Evolutionary conservation across 345 rosid species (phyloP), one percentile per base, ranked within the genome.

Genomic region (Physaria fendleri): DNA sequence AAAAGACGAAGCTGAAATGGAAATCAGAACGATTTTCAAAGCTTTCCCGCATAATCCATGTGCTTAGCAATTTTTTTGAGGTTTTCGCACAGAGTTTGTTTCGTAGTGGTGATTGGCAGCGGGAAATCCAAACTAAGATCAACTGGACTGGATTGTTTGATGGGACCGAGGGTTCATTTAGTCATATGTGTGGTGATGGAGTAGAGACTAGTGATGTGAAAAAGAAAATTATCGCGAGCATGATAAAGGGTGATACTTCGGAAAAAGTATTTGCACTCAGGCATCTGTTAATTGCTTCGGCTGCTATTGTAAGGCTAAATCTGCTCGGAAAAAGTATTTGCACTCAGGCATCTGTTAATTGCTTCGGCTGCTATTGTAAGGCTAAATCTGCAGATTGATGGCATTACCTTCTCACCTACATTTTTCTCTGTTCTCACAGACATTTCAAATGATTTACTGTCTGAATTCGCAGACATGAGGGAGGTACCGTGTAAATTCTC

Each of bases 291-390:
- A 65, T 87, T 71, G 80, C 84, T 58, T 80, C 77, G 58, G 80
- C 95, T 53, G 90, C 95, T 51, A 74, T 85, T 56, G 53, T 80
- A 66, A 82, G 78, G 78, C 80, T 93, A 39, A 85, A 82, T 69
- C 69, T 79, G 66, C 81, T n/a, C n/a, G n/a, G n/a, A n/a, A n/a
- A n/a, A n/a, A 18, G 92, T 82, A 39, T 67, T 74, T 66, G 76
- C 76, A 33, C 77, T 93, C 69, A 85, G 96, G 75, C 95, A 82
- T 58, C 80, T 87, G 21, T 77, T 82, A 48, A 65, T 87, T 71
- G 80, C 84, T 58, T 80, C 77, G 58, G 80, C 95, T 53, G 90
- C 95, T 51, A 74, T 85, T 56, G 53, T 80, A 66, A 82, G 78
- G 78, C 80, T 93, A 39, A 85, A 82, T 69, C 69, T 79, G 66